phyloP scores from a whole-genome alignment of 306 rosid species.

The Elaeagnus macrophylla region DNA sequence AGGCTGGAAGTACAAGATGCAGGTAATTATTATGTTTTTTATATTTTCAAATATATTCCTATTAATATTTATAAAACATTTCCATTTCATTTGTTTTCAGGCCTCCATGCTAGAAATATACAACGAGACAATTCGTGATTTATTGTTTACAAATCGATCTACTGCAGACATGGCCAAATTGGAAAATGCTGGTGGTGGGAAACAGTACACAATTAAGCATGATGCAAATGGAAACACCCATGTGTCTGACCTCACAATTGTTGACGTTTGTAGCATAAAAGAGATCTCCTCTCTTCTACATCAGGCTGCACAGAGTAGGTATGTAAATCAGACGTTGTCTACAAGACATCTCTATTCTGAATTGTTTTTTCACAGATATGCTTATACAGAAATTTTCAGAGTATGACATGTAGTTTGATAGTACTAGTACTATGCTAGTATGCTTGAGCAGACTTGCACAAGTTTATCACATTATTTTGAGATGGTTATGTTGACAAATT shows the following conservation, averaged over 20 bases:
- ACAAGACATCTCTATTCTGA: not conserved
- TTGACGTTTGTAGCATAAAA: conserved; percentile 67
- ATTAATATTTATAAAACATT: not conserved
- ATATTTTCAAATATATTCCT: conserved; percentile 2
- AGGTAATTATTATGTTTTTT: conserved; percentile 34
- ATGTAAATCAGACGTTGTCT: not conserved
- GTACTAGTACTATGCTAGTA: not conserved
- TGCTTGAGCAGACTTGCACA: not conserved
- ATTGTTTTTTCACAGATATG: not conserved
- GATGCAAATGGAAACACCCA: conserved; percentile 81
- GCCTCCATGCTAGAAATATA: conserved; percentile 86
- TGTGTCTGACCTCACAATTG: conserved; percentile 73
- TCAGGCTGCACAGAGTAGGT: conserved; percentile 91
- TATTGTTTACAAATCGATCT: conserved; percentile 54
- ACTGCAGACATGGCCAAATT: conserved; percentile 38
- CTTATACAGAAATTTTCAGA: too few species aligned
- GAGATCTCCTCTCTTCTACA: conserved; percentile 83
- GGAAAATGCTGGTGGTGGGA: conserved; percentile 55
- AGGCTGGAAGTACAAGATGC: conserved; percentile 91
- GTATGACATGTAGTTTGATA: too few species aligned
- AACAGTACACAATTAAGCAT: conserved; percentile 80
- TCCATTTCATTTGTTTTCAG: conserved; percentile 24
- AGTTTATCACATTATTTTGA: not conserved
- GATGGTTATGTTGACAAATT: not conserved
- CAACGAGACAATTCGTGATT: conserved; percentile 84